phyloP scores from a whole-genome alignment of 2,329 filamentous ascomycete species.

The Penicillium sp. region DNA sequence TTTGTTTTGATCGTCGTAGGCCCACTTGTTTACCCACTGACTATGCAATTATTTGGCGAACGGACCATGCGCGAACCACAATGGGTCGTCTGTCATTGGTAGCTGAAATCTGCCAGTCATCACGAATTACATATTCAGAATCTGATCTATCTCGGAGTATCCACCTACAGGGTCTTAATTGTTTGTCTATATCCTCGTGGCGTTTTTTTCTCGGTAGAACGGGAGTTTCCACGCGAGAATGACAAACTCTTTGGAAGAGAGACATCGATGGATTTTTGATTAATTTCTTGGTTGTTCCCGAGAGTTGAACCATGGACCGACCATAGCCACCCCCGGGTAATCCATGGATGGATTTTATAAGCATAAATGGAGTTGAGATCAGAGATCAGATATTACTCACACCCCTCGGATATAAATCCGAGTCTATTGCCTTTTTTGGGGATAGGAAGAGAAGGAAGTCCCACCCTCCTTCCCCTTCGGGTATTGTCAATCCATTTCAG shows the following conservation, averaged over 20 bases:
- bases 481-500: not conserved
- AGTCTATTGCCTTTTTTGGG: not conserved
- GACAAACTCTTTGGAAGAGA: no score
- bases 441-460: not conserved
- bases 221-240: not conserved
- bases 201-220: not conserved
- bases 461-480: not conserved
- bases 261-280: no score
- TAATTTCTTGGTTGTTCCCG: no score
- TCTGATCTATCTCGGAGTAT: conserved; percentile 12
- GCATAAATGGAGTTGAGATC: not conserved
- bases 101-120: conserved; percentile 14
- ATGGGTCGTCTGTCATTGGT: conserved; percentile 13
- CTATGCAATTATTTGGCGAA: conserved; percentile 17
- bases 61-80: conserved; percentile 19
- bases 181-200: conserved; percentile 4
- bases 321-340: conserved; percentile 12
- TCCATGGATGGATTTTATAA: not conserved
- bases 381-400: not conserved
- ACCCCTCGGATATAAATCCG: not conserved
- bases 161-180: conserved; percentile 7
- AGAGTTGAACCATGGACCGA: conserved; percentile 12
- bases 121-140: conserved; percentile 11
- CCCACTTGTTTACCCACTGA: conserved; percentile 25
- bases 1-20: conserved; percentile 17